phyloP scores from a whole-genome alignment of 192 early-diverging fungal genomes.

The Backusella westeae region DNA sequence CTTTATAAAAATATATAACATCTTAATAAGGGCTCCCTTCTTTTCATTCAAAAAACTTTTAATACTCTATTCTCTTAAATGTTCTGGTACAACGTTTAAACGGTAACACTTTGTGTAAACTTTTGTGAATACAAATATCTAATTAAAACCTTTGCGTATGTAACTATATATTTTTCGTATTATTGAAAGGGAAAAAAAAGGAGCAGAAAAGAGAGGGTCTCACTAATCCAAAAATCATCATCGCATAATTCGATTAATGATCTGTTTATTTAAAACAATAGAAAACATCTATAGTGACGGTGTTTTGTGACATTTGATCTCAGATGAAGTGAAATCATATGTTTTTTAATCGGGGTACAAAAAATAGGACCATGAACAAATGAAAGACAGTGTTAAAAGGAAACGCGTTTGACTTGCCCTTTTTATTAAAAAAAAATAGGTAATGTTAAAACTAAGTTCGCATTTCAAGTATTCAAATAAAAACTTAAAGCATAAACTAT shows the following conservation, averaged over 20 bases:
- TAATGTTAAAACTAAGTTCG: too few species aligned
- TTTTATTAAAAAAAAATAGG: not conserved
- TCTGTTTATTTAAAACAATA: not conserved
- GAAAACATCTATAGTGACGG: not conserved
- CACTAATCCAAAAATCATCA: not conserved
- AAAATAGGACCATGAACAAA: not conserved
- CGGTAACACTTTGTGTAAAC: not conserved
- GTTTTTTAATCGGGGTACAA: conserved; percentile 1
- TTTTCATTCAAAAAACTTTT: not conserved
- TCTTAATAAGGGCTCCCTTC: not conserved
- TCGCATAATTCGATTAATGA: not conserved
- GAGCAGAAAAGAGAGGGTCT: not conserved
- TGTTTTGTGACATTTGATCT: conserved; percentile 4
- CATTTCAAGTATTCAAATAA: not conserved
- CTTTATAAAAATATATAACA: not conserved
- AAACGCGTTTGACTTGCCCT: not conserved
- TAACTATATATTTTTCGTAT: not conserved
- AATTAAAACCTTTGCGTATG: not conserved
- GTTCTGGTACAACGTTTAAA: conserved; percentile 4
- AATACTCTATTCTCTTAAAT: not conserved
- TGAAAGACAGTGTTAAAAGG: not conserved
- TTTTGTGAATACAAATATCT: not conserved
- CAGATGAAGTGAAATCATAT: not conserved
- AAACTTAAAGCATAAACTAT: not conserved
- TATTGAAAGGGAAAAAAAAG: not conserved